A percentile compares a stretch with the other conserved stretches of the same genome.
These are phyloP conservation scores for Boechera divaricarpa DNA, from an alignment of 345 rosid genomes.

Conservation along the genomic window DNA sequence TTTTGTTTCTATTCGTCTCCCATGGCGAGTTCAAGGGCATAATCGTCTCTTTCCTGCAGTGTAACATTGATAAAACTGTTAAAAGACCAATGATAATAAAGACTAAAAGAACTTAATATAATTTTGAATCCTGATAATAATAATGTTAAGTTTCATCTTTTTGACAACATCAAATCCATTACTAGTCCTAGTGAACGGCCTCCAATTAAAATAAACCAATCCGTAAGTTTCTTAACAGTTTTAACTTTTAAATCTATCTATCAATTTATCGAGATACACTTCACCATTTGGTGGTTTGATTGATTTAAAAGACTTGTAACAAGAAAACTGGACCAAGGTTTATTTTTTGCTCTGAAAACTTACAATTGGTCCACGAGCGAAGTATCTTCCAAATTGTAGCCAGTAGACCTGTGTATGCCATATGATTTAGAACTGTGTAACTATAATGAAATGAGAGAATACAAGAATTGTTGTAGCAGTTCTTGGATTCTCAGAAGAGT, in stretches of 20 bases:
- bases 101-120: neutral
- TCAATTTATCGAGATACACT: neutral
- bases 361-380: slow-evolving; percentile 94
- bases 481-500: slow-evolving; percentile 18
- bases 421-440: neutral
- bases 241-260: neutral
- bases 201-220: neutral
- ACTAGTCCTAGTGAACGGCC: neutral
- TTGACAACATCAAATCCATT: neutral
- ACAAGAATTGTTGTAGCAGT: neutral
- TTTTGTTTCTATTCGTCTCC: slow-evolving; percentile 66
- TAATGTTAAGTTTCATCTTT: neutral
- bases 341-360: slow-evolving; percentile 48
- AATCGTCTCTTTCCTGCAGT: slow-evolving; percentile 90
- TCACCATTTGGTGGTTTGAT: neutral
- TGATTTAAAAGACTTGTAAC: slow-evolving; percentile 13
- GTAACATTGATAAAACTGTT: slow-evolving; percentile 2
- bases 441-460: slow-evolving; percentile 11
- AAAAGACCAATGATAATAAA: neutral
- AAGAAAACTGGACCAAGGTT: slow-evolving; percentile 10
- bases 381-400: slow-evolving; percentile 99
- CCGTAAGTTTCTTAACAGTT: neutral
- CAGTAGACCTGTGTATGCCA: slow-evolving; percentile 75
- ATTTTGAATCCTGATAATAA: neutral
- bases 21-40: slow-evolving; percentile 91